Evolutionary conservation across 495 filamentous ascomycete genomes (phyloP), one percentile per base, ranked within the genome.

Genomic region (Polyplosphaeria fusca): DNA sequence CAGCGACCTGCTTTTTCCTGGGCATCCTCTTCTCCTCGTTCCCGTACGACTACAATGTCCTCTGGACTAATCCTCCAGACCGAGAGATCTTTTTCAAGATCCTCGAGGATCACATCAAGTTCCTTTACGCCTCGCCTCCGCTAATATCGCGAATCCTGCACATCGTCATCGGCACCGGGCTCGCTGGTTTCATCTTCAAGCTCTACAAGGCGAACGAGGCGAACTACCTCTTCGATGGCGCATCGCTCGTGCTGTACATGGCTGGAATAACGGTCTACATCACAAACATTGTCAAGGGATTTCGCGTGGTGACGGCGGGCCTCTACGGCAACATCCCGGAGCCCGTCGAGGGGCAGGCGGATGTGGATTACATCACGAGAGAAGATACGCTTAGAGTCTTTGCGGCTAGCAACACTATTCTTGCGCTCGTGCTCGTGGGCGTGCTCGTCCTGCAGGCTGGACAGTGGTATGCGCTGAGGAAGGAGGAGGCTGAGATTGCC

Each of bases 401-500:
- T 57, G 85, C 89, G n/a, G 93, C 93, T 24, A 96, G 88, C 71
- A 94, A 97, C 69, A 96, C 92, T 2, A 98, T 98, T 60, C 66
- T 96, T 37, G 93, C 91, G 45, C 75, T 98, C 35, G 89, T 98
- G 23, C 71, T 97, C 47, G 83, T 96, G 0, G 93, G 93, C 2
- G 88, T 98, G 24, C 65, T 98, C 57, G 88, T 94, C 26, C 75
- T 98, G 66, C 94, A 98, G 82, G 91, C 89, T 5, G 93, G 94
- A 12, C 92, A 97, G 78, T 98, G 93, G 93, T 98, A 98, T 76
- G 93, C 94, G 23, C 90, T 96, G 79, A 75, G 84, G 58, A 95
- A 93, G 81, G 90, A 96, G 70, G 76, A 76, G 67, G 85, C 91
- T 72, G 92, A 97, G 73, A 77, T 76, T 58, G 84, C 81, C 69